Percentiles rank a stretch among this genome's conserved stretches.
phyloP scores from a whole-genome alignment of 352 stramenopile genomes.

The Poterioochromonas sp. region DNA sequence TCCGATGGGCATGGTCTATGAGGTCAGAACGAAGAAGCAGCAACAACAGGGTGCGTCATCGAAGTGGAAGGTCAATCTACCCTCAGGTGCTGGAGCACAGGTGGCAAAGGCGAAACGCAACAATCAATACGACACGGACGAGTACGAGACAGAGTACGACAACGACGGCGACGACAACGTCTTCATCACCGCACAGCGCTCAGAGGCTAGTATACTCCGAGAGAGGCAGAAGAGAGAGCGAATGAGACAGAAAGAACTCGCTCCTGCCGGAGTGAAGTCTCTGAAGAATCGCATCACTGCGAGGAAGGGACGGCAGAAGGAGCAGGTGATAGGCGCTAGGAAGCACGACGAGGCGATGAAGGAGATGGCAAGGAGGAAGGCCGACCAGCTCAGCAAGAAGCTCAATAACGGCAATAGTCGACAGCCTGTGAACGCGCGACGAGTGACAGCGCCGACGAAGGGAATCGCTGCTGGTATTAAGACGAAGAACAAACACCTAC shows the following conservation, averaged over 20 bases:
- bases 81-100: neutral
- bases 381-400: neutral
- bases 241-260: neutral
- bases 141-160: neutral
- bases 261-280: neutral
- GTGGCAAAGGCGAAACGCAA: neutral
- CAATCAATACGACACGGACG: neutral
- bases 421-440: neutral
- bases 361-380: neutral
- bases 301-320: neutral
- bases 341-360: constrained; percentile 12
- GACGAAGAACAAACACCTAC: constrained; percentile 5
- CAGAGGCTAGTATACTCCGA: neutral
- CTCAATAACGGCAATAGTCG: neutral
- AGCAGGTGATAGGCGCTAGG: neutral
- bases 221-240: neutral
- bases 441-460: neutral
- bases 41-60: neutral
- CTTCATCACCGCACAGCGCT: neutral
- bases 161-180: neutral
- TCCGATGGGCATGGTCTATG: neutral
- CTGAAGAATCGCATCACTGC: neutral
- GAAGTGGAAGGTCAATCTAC: neutral
- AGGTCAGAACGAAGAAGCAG: neutral
- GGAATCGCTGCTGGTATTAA: neutral